Base-by-base conservation (phyloP, 495 filamentous ascomycete genomes). In the Penicillium nucicola region DNA sequence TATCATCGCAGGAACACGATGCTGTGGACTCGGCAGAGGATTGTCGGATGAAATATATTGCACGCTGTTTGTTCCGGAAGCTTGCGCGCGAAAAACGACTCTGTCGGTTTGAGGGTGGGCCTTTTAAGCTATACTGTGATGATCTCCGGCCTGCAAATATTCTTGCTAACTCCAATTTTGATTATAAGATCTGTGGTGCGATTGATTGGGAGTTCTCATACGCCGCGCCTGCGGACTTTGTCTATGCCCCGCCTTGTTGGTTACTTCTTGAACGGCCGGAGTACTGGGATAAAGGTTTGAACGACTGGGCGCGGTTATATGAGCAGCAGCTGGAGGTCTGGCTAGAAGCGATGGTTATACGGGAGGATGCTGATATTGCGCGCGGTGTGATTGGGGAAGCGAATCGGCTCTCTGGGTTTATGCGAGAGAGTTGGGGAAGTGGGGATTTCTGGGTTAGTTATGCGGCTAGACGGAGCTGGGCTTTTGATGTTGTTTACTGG, bases 1-100 rank as follows among this genome's bases (percentile, higher is more conserved):
- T 77, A 6, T 23, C 57, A 2, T 66, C 65, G 43, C 71, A 75
- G 55, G 67, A 65, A 23, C 73, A 75, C 45, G 69, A 75, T 39
- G 55, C 64, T 7, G 56, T 71, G 13, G 42, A 53, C 19, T 51
- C 58, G 0, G 64, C 57, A 22, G 67, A 73, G 15, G 73, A 76
- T 40, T 68, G 61, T 41, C 55, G 67, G n/a, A 61, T 60, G 33
- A 74, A 69, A 38, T 75, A 73, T 31, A 64, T 71, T 6, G 69
- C 74, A 15, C 64, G 72, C 18, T 66, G 67, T 38, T 41, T 74
- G 2, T 70, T 70, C 44, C 58, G 63, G 22, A 58, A 47, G 18
- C 47, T 71, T 13, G 64, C 61, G 15, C 53, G 50, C 4, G 59
- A 67, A 22, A 52, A 56, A 23, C 61, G 56, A 9, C 50, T 60